Conservation (phyloP, 1,284 basidiomycete species). For the Serendipita sp. region DNA sequence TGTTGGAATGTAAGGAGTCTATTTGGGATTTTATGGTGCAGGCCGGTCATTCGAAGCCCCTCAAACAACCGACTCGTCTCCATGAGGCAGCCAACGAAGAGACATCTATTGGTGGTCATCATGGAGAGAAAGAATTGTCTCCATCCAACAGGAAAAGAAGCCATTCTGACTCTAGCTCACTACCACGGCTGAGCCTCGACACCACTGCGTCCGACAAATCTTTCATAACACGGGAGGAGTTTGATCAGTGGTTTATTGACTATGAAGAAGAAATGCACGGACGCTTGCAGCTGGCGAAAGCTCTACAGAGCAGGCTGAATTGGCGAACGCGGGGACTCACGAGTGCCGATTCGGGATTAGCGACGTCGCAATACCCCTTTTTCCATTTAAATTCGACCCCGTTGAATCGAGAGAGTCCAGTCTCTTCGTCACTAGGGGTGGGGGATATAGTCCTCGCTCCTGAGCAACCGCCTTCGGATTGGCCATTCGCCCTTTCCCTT, state of each 20-base stretch:
- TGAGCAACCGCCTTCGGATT: too few relatives aligned
- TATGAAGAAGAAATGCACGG: not conserved
- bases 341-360: too few relatives aligned
- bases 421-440: too few relatives aligned
- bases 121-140: not conserved
- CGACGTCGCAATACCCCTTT: too few relatives aligned
- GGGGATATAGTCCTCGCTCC: too few relatives aligned
- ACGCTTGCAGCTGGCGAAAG: not conserved
- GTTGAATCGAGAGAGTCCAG: too few relatives aligned
- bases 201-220: not conserved
- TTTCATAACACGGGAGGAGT: not conserved
- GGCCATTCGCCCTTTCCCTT: too few relatives aligned
- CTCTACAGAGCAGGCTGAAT: not conserved
- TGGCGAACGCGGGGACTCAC: not conserved
- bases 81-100: too few relatives aligned
- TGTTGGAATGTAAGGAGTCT: constrained; percentile 51
- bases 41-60: constrained; percentile 15
- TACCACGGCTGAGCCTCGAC: not conserved
- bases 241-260: not conserved
- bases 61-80: not conserved
- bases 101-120: not conserved
- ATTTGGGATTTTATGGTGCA: constrained; percentile 61
- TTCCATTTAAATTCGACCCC: too few relatives aligned
- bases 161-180: not conserved
- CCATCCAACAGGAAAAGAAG: not conserved